Evolutionary conservation across 257 asterid genomes (phyloP).

Genomic region (Solanum sejunctum): DNA sequence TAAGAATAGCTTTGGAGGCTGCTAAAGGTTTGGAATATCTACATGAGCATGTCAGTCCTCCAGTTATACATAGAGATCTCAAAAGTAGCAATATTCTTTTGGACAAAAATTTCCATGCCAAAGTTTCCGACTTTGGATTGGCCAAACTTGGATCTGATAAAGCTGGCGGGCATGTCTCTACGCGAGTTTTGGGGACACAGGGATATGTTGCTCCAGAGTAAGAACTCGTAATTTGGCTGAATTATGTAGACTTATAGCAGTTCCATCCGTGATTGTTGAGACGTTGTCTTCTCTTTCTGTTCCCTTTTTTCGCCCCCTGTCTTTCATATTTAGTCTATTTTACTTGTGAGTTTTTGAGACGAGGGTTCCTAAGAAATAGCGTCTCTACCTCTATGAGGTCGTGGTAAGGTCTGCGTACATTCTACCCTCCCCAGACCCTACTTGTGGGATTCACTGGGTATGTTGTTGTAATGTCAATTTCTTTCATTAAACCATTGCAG

Average conservation of each 20-base stretch:
- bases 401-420: too few relatives aligned
- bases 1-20: constrained; percentile 83
- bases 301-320: too few relatives aligned
- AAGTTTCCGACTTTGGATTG: constrained; percentile 82
- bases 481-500: constrained; percentile 13
- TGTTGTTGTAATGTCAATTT: background rate
- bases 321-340: too few relatives aligned
- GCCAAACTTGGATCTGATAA: constrained; percentile 85
- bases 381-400: too few relatives aligned
- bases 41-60: constrained; percentile 74
- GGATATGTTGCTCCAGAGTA: constrained; percentile 99
- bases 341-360: too few relatives aligned
- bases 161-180: constrained; percentile 89
- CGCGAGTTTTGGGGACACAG: constrained; percentile 89
- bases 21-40: constrained; percentile 92
- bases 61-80: constrained; percentile 82
- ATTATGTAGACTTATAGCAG: background rate
- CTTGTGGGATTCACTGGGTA: too few relatives aligned
- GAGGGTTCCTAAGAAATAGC: too few relatives aligned
- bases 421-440: too few relatives aligned
- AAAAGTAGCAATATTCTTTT: constrained; percentile 90
- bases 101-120: constrained; percentile 70
- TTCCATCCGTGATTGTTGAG: background rate
- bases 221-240: background rate
- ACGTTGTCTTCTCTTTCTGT: background rate